A percentile compares a stretch with the other conserved stretches of the same genome.
These are phyloP conservation scores for Aspergillus carlsbadensis DNA, from an alignment of 495 filamentous ascomycete species.

Conservation along the genomic window DNA sequence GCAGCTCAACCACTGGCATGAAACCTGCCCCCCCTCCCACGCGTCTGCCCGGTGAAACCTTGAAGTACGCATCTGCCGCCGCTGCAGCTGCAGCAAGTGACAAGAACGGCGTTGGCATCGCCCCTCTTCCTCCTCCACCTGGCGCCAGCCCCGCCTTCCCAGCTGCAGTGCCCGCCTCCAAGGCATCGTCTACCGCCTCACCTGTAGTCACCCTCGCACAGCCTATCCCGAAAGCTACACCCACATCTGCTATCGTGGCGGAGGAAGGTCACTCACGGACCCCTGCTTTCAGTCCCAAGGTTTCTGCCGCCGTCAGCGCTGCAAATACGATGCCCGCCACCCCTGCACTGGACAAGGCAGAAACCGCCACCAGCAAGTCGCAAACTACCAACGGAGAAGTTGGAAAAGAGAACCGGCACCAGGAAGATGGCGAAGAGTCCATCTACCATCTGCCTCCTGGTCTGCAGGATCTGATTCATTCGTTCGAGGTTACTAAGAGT, in stretches of 20 bases:
- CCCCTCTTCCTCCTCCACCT: conserved; percentile 87
- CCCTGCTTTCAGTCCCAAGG: conserved; percentile 43
- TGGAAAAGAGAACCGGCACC: conserved; percentile 33
- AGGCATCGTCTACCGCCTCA: conserved; percentile 51
- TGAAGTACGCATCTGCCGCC: conserved; percentile 96
- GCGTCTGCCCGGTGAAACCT: conserved; percentile 78
- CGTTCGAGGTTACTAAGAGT: conserved; percentile 81
- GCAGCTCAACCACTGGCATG: conserved; percentile 70
- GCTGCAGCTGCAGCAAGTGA: conserved; percentile 93
- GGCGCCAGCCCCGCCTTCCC: conserved; percentile 52
- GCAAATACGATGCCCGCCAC: conserved; percentile 40
- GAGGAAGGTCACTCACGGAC: conserved; percentile 52
- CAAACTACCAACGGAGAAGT: conserved; percentile 35
- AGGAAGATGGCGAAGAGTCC: conserved; percentile 66
- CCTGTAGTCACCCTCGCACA: conserved; percentile 54
- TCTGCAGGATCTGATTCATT: conserved; percentile 84
- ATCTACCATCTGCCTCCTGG: conserved; percentile 93
- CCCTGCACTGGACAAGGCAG: conserved; percentile 44
- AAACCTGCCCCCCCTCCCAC: conserved; percentile 89
- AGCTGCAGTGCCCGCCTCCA: conserved; percentile 41
- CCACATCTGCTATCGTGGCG: conserved; percentile 31
- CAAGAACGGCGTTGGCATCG: conserved; percentile 83
- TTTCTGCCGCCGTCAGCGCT: conserved; percentile 25
- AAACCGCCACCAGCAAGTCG: conserved; percentile 27
- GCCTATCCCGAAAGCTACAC: conserved; percentile 46